phyloP scores from a whole-genome alignment of 2,329 filamentous ascomycete genomes.

The Beauveria asiatica region DNA sequence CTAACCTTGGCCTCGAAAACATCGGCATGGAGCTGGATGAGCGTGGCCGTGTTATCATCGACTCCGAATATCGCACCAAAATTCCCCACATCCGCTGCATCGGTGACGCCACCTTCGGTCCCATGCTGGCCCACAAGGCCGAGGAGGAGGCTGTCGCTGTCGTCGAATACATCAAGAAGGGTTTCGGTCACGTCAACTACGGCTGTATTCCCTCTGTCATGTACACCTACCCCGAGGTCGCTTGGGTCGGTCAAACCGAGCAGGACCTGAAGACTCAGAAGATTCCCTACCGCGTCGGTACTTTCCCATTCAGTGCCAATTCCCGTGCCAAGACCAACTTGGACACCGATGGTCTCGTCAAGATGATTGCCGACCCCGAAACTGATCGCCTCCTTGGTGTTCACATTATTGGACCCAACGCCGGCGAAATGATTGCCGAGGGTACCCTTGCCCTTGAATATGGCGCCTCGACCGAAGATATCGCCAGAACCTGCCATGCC shows the following conservation, averaged over 20 bases:
- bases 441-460: conserved; percentile 93
- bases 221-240: conserved; percentile 98
- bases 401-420: conserved; percentile 93
- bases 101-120: conserved; percentile 92
- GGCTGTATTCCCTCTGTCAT: conserved; percentile 95
- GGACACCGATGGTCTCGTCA: conserved; percentile 91
- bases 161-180: conserved; percentile 96
- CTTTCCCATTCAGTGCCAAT: conserved; percentile 97
- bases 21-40: conserved; percentile 88
- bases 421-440: conserved; percentile 99
- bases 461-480: conserved; percentile 89
- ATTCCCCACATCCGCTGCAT: conserved; percentile 93
- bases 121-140: conserved; percentile 98
- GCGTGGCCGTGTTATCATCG: conserved; percentile 88
- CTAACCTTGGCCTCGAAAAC: conserved; percentile 86
- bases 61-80: conserved; percentile 98
- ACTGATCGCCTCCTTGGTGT: conserved; percentile 92
- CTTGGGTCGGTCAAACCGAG: conserved; percentile 97
- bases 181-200: conserved; percentile 98
- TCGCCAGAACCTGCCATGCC: conserved; percentile 89
- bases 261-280: conserved; percentile 86
- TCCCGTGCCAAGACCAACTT: conserved; percentile 98
- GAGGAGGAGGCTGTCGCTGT: conserved; percentile 96
- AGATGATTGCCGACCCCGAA: conserved; percentile 93
- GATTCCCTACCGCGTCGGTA: conserved; percentile 86